phyloP scores from a whole-genome alignment of 2,329 filamentous ascomycete genomes.

The Pseudodiploospora longispora region DNA sequence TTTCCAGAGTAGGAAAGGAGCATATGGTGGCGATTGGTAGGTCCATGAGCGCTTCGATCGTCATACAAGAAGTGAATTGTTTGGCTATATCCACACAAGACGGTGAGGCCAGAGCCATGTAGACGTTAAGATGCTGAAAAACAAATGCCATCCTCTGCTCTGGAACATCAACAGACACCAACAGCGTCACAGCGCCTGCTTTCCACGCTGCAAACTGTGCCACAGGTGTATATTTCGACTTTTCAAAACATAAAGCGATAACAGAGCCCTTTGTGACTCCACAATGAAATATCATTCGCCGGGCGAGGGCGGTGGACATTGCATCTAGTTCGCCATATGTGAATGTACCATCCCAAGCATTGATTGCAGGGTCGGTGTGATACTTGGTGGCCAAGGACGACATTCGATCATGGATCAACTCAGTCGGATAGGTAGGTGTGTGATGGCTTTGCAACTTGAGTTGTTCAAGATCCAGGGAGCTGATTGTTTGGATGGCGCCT shows the following conservation, averaged over 20 bases:
- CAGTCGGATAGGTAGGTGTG: background rate
- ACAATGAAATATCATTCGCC: background rate
- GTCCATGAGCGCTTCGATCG: background rate
- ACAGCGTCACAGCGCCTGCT: conserved; percentile 1
- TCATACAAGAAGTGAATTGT: background rate
- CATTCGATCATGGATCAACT: conserved; percentile 1
- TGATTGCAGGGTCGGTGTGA: background rate
- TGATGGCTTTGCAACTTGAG: background rate
- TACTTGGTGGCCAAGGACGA: background rate
- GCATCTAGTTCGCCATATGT: conserved; percentile 2
- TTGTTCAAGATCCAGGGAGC: conserved; percentile 1
- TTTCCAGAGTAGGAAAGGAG: background rate
- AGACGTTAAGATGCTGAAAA: conserved; percentile 1
- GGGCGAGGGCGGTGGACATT: conserved; percentile 1
- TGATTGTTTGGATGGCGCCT: background rate
- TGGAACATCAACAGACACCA: conserved; percentile 2
- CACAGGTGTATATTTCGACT: conserved; percentile 2
- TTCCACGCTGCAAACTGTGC: conserved; percentile 3
- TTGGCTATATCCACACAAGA: background rate
- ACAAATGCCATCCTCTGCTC: conserved; percentile 1
- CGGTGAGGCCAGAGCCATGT: conserved; percentile 2
- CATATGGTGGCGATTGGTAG: background rate
- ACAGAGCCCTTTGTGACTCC: conserved; percentile 2
- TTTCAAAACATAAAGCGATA: conserved; percentile 5
- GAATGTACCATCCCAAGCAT: conserved; percentile 5